phyloP scores from a whole-genome alignment of 306 rosid species.

The Acacia confusa region DNA sequence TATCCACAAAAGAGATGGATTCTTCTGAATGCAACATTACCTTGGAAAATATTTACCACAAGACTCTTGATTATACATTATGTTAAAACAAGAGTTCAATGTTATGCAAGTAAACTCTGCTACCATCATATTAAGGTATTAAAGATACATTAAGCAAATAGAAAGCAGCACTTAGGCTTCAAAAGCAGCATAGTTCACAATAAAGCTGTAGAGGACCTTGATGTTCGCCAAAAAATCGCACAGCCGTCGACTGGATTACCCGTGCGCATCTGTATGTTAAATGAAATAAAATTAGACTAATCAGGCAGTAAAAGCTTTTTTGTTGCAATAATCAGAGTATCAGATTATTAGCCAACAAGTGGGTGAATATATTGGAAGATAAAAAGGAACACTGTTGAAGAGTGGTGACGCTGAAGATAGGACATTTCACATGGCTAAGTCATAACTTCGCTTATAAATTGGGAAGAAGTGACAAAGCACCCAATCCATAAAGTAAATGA shows the following conservation, averaged over 20 bases:
- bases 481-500: constrained; percentile 19
- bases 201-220: constrained; percentile 58
- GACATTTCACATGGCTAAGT: constrained; percentile 15
- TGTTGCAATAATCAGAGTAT: constrained; percentile 4
- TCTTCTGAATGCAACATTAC: neutral
- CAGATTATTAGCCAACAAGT: constrained; percentile 13
- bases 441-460: constrained; percentile 10
- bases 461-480: constrained; percentile 17
- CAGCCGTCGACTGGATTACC: constrained; percentile 89
- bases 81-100: neutral
- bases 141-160: constrained; percentile 23
- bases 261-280: constrained; percentile 78
- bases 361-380: neutral
- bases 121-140: constrained; percentile 11
- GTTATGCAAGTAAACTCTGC: neutral
- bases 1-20: neutral
- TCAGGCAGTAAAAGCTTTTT: neutral
- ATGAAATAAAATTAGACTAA: constrained; percentile 44
- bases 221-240: constrained; percentile 87
- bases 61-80: constrained; percentile 12
- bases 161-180: constrained; percentile 19
- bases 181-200: constrained; percentile 12
- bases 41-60: neutral
- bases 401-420: constrained; percentile 19
- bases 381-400: constrained; percentile 17